These are phyloP conservation scores for Hemisphaericaspora nanyangensis DNA, from an alignment of 805 yeast species.

Conservation along the genomic window DNA sequence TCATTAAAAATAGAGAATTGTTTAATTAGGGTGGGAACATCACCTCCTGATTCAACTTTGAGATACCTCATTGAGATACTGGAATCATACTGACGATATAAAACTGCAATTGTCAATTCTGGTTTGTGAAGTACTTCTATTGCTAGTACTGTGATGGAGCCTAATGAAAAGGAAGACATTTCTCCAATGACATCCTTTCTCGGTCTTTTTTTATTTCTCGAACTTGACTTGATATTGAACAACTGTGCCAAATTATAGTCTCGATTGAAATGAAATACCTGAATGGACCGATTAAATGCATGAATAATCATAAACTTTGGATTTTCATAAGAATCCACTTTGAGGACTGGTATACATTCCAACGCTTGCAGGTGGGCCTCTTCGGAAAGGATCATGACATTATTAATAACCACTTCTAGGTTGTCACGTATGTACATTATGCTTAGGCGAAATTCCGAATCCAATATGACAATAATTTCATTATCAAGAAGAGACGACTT, in stretches of 20 bases:
- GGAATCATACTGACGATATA: slow-evolving; percentile 4
- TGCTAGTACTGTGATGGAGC: slow-evolving; percentile 4
- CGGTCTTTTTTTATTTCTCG: neutral
- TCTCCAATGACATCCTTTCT: neutral
- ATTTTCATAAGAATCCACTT: slow-evolving; percentile 2
- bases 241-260: neutral
- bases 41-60: neutral
- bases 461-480: neutral
- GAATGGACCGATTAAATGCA: slow-evolving; percentile 3
- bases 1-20: slow-evolving; percentile 7
- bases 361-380: neutral
- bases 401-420: neutral
- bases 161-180: slow-evolving; percentile 1
- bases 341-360: slow-evolving; percentile 2
- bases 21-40: neutral
- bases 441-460: neutral
- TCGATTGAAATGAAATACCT: slow-evolving; percentile 1
- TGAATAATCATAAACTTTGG: slow-evolving; percentile 3
- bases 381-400: neutral
- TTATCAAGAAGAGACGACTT: neutral
- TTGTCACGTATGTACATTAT: neutral
- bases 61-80: slow-evolving; percentile 2
- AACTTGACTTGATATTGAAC: neutral
- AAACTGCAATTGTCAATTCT: slow-evolving; percentile 2
- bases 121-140: neutral